Conservation (phyloP, 352 stramenopile species). For the Globisporangium alternatum region DNA sequence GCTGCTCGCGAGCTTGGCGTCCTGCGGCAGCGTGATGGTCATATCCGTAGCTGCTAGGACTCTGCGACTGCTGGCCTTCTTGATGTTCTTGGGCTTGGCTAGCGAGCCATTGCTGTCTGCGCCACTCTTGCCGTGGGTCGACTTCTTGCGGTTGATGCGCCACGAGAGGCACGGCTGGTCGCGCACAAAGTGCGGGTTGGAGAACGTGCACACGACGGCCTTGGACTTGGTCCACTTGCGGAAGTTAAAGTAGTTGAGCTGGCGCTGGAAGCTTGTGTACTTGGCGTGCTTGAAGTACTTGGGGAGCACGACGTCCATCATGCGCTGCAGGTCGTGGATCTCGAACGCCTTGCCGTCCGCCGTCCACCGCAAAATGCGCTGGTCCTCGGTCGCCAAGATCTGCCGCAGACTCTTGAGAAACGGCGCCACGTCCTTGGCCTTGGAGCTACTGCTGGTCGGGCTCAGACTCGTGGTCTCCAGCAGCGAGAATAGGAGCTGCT, state of each 20-base stretch:
- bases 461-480: background rate
- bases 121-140: slow-evolving; percentile 15
- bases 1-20: background rate
- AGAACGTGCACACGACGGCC: slow-evolving; percentile 77
- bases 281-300: slow-evolving; percentile 92
- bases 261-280: slow-evolving; percentile 88
- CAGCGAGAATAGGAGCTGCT: background rate
- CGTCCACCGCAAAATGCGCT: slow-evolving; percentile 50
- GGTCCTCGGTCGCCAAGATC: slow-evolving; percentile 54
- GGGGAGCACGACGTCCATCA: slow-evolving; percentile 75
- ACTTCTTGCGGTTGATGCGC: slow-evolving; percentile 67
- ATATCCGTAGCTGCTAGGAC: slow-evolving; percentile 20
- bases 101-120: background rate
- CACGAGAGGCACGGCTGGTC: slow-evolving; percentile 54
- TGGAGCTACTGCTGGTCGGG: background rate
- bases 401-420: slow-evolving; percentile 65
- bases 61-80: background rate
- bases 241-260: slow-evolving; percentile 93
- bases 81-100: slow-evolving; percentile 1
- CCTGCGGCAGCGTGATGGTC: slow-evolving; percentile 34
- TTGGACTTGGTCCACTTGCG: slow-evolving; percentile 82
- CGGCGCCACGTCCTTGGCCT: slow-evolving; percentile 53
- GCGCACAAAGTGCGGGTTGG: slow-evolving; percentile 49
- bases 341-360: slow-evolving; percentile 55
- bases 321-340: slow-evolving; percentile 65